phyloP scores from a whole-genome alignment of 1,139 yeast genomes.

The Yamadazyma sp. region DNA sequence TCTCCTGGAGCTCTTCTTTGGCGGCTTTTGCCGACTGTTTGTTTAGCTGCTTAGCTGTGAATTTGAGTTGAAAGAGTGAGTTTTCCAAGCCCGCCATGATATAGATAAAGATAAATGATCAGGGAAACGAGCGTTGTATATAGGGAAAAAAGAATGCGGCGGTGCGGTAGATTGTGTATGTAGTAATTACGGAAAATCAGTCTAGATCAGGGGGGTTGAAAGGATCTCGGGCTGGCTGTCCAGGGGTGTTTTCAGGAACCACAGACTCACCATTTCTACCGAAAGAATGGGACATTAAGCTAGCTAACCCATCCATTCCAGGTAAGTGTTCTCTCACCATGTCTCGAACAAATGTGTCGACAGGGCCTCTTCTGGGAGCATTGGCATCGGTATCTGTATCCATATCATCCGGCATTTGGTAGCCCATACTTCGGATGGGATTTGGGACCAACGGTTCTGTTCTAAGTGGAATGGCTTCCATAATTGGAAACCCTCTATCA shows the following conservation, averaged over 20 bases:
- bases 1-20: conserved; percentile 85
- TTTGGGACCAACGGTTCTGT: neutral
- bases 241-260: conserved; percentile 1
- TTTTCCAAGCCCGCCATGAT: conserved; percentile 50
- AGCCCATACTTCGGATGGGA: no score
- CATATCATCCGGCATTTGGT: no score
- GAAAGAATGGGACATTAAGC: conserved; percentile 14
- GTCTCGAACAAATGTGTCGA: conserved; percentile 6
- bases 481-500: conserved; percentile 3
- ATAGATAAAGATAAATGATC: neutral
- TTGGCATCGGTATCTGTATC: neutral
- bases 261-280: conserved; percentile 11
- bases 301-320: conserved; percentile 14
- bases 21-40: conserved; percentile 89
- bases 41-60: conserved; percentile 90
- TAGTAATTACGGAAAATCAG: neutral
- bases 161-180: neutral
- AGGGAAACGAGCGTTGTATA: neutral
- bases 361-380: neutral
- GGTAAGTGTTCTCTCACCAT: conserved; percentile 9
- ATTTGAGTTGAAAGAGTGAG: conserved; percentile 54
- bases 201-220: neutral
- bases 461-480: conserved; percentile 5
- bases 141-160: neutral
- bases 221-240: conserved; percentile 1